Evolutionary conservation across 352 stramenopile species (phyloP).

Genomic region (Phytophthora fragariaefolia): DNA sequence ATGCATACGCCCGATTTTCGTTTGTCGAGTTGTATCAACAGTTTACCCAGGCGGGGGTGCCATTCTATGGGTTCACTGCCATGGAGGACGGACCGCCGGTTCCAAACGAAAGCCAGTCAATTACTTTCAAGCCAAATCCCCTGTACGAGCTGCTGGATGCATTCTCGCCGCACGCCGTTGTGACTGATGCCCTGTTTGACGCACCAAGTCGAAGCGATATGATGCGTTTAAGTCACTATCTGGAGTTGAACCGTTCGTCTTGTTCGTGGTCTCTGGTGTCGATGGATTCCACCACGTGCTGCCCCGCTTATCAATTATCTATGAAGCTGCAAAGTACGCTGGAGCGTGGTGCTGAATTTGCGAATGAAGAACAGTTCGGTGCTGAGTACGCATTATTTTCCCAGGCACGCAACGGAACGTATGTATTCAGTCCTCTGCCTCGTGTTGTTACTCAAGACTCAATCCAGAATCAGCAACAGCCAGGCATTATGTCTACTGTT

Average conservation of each 20-base stretch:
- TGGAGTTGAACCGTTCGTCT: constrained; percentile 40
- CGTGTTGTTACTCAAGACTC: constrained; percentile 19
- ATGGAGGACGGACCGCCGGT: constrained; percentile 10
- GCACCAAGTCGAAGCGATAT: constrained; percentile 42
- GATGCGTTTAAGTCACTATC: constrained; percentile 39
- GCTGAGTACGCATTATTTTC: constrained; percentile 37
- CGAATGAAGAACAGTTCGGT: constrained; percentile 52
- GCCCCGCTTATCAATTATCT: constrained; percentile 53
- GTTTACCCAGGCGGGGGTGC: constrained; percentile 44
- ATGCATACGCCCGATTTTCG: constrained; percentile 65
- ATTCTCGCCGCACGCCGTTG: constrained; percentile 48
- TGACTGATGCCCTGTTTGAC: constrained; percentile 52
- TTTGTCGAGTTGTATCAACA: constrained; percentile 57
- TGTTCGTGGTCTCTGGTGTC: constrained; percentile 63
- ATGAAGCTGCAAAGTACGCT: constrained; percentile 48
- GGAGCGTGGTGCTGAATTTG: constrained; percentile 34
- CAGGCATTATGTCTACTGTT: constrained; percentile 18
- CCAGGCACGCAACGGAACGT: constrained; percentile 32
- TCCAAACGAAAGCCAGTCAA: constrained; percentile 2
- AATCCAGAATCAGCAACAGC: constrained; percentile 14
- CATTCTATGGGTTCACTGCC: constrained; percentile 56
- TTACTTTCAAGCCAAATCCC: constrained; percentile 28
- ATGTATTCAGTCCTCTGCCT: constrained; percentile 44
- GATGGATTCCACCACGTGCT: constrained; percentile 63
- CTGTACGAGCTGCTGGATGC: constrained; percentile 49